Base-by-base conservation (phyloP, 352 stramenopile species). In the Phytophthora agathidicida region DNA sequence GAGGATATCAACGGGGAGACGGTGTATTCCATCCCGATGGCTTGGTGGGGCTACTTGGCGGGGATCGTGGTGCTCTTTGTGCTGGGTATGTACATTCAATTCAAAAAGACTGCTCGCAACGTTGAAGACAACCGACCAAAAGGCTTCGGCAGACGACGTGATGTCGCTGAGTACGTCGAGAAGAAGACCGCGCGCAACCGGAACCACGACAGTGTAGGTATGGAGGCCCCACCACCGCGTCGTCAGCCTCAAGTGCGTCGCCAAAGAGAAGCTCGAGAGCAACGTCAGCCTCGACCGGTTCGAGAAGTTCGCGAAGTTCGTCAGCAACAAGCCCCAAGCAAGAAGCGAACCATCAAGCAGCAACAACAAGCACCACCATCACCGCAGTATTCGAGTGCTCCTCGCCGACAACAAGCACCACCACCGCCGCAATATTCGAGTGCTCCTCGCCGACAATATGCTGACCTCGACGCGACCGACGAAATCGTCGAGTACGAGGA, bases 41-140 rank as follows among this genome's bases (percentile, higher is more conserved):
- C 65, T 8, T 84, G 71, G 71, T 84, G 73, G 73, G 71, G 20
- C 0, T 88, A 88, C 41, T 36, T 83, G 14, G 56, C 44, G 4
- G 69, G 65, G 9, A 79, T 71, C 11, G 16, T 85, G 16, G 58
- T 86, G 37, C 64, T 88, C 14, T 75, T 71, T 23, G 43, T 64
- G 8, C 20, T 86, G 7, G 74, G 73, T 4, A 70, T 78, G 60
- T 60, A 64, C 37, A 53, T 88, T 33, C 75, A 86, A 54, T 83
- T 83, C 44, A 48, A 56, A 37, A 79, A 79, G 61, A 82, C 69
- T 11, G 73, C 55, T 2, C 67, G 58, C 14, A 65, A 67, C 8
- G 37, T 53, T 10, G 38, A 67, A 8, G 52, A 70, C 23, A 39
- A 71, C 19, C 38, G 32, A 27, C 27, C 23, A 6, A 53, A 49